Evolutionary conservation across 768 basidiomycete genomes (phyloP).

Genomic region (Paxillus involutus): DNA sequence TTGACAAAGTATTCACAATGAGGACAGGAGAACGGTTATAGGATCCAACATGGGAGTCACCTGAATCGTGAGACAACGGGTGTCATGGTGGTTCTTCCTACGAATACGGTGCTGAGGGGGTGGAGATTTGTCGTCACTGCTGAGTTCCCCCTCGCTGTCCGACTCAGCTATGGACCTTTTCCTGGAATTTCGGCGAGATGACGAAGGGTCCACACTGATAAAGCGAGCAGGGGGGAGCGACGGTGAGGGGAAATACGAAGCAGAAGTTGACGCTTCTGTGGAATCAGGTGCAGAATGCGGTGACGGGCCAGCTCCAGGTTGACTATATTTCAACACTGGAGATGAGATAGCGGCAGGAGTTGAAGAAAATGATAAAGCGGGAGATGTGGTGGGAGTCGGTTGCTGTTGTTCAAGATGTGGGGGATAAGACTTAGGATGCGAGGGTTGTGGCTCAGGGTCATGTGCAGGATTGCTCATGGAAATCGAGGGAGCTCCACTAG

Average conservation of each 20-base stretch:
- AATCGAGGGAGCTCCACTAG: neutral
- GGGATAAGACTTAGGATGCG: constrained; percentile 7
- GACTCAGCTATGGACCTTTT: constrained; percentile 33
- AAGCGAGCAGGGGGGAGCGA: constrained; percentile 20
- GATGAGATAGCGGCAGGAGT: constrained; percentile 24
- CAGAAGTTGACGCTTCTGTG: constrained; percentile 4
- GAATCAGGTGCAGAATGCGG: neutral
- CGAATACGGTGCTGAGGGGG: constrained; percentile 35
- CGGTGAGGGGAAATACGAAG: constrained; percentile 14
- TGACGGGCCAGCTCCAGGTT: constrained; percentile 11
- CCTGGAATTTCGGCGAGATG: constrained; percentile 14
- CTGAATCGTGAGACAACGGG: constrained; percentile 64
- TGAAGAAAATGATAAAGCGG: constrained; percentile 29
- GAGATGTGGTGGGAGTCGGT: constrained; percentile 29
- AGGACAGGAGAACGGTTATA: neutral
- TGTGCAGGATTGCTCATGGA: neutral
- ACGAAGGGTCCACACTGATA: constrained; percentile 13
- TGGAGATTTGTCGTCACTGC: constrained; percentile 35
- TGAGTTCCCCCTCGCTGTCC: constrained; percentile 38
- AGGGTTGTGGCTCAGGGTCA: constrained; percentile 2
- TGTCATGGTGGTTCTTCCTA: constrained; percentile 62
- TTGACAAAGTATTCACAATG: constrained; percentile 25
- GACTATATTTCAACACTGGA: constrained; percentile 3
- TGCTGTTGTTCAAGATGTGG: constrained; percentile 20
- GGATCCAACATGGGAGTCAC: constrained; percentile 34